A percentile compares a stretch with the other conserved stretches of the same genome.
phyloP scores from a whole-genome alignment of 2,329 filamentous ascomycete species.

The Lachnellula arida region DNA sequence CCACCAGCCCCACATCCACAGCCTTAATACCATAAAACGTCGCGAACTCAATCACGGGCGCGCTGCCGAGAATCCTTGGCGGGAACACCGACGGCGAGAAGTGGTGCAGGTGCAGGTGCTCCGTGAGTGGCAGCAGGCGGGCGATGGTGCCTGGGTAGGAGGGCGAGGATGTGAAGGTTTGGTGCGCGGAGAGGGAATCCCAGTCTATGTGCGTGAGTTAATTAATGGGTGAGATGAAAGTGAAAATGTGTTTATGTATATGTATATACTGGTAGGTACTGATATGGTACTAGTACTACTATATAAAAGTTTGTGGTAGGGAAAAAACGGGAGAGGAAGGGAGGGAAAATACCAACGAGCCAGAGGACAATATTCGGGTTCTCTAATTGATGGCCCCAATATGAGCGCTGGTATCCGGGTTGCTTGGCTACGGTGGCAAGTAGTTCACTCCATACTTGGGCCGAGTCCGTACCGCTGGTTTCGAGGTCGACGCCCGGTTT shows the following conservation, averaged over 20 bases:
- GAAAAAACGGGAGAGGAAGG: too few relatives aligned
- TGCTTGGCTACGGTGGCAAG: slow-evolving; percentile 7
- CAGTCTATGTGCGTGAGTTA: slow-evolving; percentile 36
- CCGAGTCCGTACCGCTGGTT: slow-evolving; percentile 19
- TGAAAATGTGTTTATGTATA: not conserved
- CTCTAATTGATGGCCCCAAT: not conserved
- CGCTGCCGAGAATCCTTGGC: slow-evolving; percentile 2
- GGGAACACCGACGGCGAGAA: slow-evolving; percentile 4
- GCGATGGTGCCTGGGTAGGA: slow-evolving; percentile 36
- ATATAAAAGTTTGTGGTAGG: not conserved
- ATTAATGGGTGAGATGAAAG: not conserved
- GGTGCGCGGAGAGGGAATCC: slow-evolving; percentile 36
- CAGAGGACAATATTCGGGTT: not conserved
- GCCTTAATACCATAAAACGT: slow-evolving; percentile 15
- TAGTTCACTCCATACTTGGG: slow-evolving; percentile 31
- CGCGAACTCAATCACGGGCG: slow-evolving; percentile 19
- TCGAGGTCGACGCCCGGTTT: slow-evolving; percentile 33
- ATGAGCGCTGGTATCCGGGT: not conserved
- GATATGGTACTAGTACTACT: too few relatives aligned
- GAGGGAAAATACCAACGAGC: not conserved
- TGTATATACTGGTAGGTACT: not conserved
- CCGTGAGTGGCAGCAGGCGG: slow-evolving; percentile 6
- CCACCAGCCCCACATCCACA: slow-evolving; percentile 6
- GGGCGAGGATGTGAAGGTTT: slow-evolving; percentile 35
- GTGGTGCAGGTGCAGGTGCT: slow-evolving; percentile 16